These are phyloP conservation scores for Ochromonas danica DNA, from an alignment of 108 stramenopile species.

Conservation along the genomic window DNA sequence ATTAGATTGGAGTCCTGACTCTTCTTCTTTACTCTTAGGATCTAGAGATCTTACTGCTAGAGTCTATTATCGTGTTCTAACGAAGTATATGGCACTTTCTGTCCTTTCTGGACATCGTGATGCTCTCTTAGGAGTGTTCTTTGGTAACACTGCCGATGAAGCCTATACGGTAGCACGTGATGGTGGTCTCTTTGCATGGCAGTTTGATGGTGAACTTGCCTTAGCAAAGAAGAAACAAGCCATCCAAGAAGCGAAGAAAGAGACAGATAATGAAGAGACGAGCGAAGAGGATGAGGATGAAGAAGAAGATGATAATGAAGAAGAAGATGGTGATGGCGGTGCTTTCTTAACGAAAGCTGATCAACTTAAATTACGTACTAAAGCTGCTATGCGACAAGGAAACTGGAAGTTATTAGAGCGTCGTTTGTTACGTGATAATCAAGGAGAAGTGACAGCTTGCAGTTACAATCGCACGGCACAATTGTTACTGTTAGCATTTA, in stretches of 20 bases:
- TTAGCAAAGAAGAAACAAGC: constrained; percentile 2
- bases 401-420: constrained; percentile 46
- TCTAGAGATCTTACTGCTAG: constrained; percentile 61
- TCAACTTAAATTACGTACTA: constrained; percentile 56
- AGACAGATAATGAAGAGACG: constrained; percentile 46
- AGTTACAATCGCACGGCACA: constrained; percentile 62
- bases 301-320: constrained; percentile 64
- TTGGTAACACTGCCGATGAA: background rate
- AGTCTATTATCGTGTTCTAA: background rate
- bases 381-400: background rate
- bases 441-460: constrained; percentile 61
- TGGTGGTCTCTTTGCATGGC: constrained; percentile 84
- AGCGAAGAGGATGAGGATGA: constrained; percentile 50
- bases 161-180: constrained; percentile 78
- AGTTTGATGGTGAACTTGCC: constrained; percentile 49
- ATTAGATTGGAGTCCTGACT: constrained; percentile 83
- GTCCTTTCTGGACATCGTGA: constrained; percentile 46
- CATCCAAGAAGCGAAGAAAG: constrained; percentile 40
- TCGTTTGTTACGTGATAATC: constrained; percentile 77
- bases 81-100: background rate
- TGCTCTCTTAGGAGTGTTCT: constrained; percentile 35
- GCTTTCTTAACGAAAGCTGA: constrained; percentile 37
- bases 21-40: constrained; percentile 72
- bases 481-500: constrained; percentile 82
- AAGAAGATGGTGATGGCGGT: background rate